Conservation (phyloP, 352 stramenopile genomes). For the Phytophthora meadii region DNA sequence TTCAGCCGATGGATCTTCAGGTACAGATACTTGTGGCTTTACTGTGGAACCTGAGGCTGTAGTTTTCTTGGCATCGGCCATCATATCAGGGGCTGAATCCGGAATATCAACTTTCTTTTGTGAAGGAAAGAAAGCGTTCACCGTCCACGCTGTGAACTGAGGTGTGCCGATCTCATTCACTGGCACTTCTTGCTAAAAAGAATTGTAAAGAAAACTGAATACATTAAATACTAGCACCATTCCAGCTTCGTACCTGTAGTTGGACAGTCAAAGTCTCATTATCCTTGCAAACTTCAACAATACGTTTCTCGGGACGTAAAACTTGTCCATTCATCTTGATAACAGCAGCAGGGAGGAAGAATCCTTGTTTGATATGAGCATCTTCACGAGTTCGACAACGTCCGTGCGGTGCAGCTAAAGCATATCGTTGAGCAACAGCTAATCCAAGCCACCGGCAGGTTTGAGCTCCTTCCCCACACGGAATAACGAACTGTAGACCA, state of each 20-base stretch:
- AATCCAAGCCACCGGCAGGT: slow-evolving; percentile 87
- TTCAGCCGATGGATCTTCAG: slow-evolving; percentile 17
- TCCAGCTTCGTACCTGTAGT: slow-evolving; percentile 54
- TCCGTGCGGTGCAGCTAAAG: slow-evolving; percentile 66
- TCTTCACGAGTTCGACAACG: slow-evolving; percentile 80
- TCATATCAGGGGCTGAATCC: slow-evolving; percentile 9
- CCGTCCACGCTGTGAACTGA: slow-evolving; percentile 65
- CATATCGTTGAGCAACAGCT: slow-evolving; percentile 79
- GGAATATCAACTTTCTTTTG: slow-evolving; percentile 29
- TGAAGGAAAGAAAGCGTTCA: slow-evolving; percentile 63
- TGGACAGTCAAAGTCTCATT: slow-evolving; percentile 71
- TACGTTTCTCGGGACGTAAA: slow-evolving; percentile 56
- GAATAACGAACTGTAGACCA: slow-evolving; percentile 71
- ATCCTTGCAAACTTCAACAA: slow-evolving; percentile 75
- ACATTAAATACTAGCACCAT: neutral
- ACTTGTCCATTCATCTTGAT: slow-evolving; percentile 52
- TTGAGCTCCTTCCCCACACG: slow-evolving; percentile 81
- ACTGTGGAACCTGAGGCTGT: neutral
- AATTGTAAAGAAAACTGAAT: too few species aligned
- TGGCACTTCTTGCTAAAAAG: slow-evolving; percentile 69
- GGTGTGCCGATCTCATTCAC: slow-evolving; percentile 87
- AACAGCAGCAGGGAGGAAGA: slow-evolving; percentile 78
- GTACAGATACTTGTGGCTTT: slow-evolving; percentile 7
- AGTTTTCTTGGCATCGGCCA: slow-evolving; percentile 18
- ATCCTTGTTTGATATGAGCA: slow-evolving; percentile 76